A percentile compares a stretch with the other conserved stretches of the same genome.
phyloP scores from a whole-genome alignment of 139 green algal species.

The Volvox reticuliferus region DNA sequence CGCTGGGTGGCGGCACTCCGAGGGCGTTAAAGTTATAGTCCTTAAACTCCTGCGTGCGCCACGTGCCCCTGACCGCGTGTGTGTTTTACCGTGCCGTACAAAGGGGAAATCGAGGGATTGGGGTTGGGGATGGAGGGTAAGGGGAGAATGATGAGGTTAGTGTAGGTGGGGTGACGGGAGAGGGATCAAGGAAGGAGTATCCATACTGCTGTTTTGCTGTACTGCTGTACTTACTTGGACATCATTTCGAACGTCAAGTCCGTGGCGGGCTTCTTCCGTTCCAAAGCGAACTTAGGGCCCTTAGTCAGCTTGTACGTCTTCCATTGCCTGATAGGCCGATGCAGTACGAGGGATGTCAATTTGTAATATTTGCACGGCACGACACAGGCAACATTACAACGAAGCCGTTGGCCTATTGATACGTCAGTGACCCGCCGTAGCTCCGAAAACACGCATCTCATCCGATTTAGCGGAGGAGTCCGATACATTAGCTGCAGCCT shows the following conservation, averaged over 20 bases:
- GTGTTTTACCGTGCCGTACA: no score
- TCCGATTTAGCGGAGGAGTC: no score
- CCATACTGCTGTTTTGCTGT: background rate
- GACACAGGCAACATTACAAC: no score
- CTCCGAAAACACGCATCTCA: no score
- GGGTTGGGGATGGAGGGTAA: background rate
- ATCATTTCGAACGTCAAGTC: constrained; percentile 98
- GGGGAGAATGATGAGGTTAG: background rate
- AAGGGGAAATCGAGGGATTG: background rate
- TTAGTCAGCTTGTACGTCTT: constrained; percentile 91
- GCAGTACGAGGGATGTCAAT: no score
- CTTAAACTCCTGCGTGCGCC: constrained; percentile 94
- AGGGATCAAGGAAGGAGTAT: background rate
- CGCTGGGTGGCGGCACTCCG: constrained; percentile 73
- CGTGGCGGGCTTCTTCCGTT: constrained; percentile 91
- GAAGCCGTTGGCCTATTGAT: no score
- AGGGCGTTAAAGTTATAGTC: constrained; percentile 97
- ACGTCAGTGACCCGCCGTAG: no score
- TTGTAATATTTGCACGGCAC: no score
- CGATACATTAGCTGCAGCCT: no score
- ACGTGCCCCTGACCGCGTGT: constrained; percentile 78
- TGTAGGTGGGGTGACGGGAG: background rate
- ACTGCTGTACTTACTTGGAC: constrained; percentile 68
- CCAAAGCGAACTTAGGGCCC: constrained; percentile 95
- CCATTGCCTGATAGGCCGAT: constrained; percentile 65